phyloP scores from a whole-genome alignment of 495 filamentous ascomycete genomes.

The Clohesyomyces aquaticus region DNA sequence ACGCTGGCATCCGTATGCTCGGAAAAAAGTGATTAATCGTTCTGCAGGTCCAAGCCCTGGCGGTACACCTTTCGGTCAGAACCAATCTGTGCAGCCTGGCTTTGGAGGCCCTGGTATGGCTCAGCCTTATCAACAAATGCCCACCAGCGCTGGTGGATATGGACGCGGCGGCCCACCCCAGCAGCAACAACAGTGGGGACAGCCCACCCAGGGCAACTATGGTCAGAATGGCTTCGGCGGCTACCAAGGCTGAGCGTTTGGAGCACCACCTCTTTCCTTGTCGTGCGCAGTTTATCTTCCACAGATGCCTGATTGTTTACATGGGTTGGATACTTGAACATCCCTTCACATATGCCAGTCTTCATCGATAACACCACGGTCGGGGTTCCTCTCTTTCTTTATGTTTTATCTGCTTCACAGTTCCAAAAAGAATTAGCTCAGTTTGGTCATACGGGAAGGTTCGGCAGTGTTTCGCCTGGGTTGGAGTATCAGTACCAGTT shows the following conservation, averaged over 20 bases:
- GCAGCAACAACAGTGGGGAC: conserved; percentile 40
- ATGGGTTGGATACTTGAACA: conserved; percentile 24
- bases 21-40: too few species aligned
- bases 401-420: conserved; percentile 11
- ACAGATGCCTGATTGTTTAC: conserved; percentile 33
- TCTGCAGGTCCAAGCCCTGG: conserved; percentile 63
- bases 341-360: conserved; percentile 8
- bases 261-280: conserved; percentile 6
- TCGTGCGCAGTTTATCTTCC: conserved; percentile 22
- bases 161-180: conserved; percentile 40
- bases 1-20: too few species aligned
- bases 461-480: not conserved
- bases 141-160: conserved; percentile 50
- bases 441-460: conserved; percentile 7
- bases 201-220: conserved; percentile 43
- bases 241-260: conserved; percentile 45
- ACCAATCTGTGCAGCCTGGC: conserved; percentile 53
- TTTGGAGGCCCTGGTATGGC: conserved; percentile 58
- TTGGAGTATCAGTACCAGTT: conserved; percentile 15
- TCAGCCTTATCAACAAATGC: conserved; percentile 61
- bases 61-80: conserved; percentile 62
- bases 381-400: not conserved
- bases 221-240: conserved; percentile 44
- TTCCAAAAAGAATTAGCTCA: conserved; percentile 18
- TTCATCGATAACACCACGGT: not conserved